A percentile compares a stretch with the other conserved stretches of the same genome.
Conservation (phyloP, 2,329 filamentous ascomycete genomes). For the Penicillium sp. region DNA sequence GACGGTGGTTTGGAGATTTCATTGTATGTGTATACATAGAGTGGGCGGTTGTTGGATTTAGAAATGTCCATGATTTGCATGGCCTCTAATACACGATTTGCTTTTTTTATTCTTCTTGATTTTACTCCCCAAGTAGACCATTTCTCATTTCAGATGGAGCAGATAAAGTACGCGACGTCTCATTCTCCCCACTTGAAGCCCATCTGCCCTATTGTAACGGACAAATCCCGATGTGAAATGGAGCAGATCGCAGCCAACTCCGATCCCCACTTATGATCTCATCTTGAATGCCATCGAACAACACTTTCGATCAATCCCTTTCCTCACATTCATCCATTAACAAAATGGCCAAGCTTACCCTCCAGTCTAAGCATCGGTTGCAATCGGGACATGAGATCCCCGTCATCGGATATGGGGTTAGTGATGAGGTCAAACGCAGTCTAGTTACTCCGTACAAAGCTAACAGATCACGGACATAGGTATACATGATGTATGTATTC, state of each 20-base stretch:
- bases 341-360: constrained; percentile 22
- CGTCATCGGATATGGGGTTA: constrained; percentile 56
- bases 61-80: constrained; percentile 14
- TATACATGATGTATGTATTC: constrained; percentile 32
- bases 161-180: too few species aligned
- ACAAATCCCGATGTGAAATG: not conserved
- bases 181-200: too few species aligned
- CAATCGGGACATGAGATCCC: constrained; percentile 62
- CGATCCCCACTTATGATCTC: not conserved
- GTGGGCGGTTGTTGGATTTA: constrained; percentile 17
- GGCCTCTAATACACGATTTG: constrained; percentile 16
- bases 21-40: constrained; percentile 25
- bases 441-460: not conserved
- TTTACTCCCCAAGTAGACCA: too few species aligned
- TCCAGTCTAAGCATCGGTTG: constrained; percentile 47
- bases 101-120: not conserved
- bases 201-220: too few species aligned
- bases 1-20: constrained; percentile 8
- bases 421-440: constrained; percentile 17
- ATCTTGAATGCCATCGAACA: not conserved
- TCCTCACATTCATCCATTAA: not conserved
- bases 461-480: constrained; percentile 18
- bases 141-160: too few species aligned
- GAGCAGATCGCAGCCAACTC: not conserved
- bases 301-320: not conserved